Percentiles rank a stretch among this genome's conserved stretches.
Evolutionary conservation across 495 filamentous ascomycete genomes (phyloP).

Genomic region (Apiosordaria backusii): DNA sequence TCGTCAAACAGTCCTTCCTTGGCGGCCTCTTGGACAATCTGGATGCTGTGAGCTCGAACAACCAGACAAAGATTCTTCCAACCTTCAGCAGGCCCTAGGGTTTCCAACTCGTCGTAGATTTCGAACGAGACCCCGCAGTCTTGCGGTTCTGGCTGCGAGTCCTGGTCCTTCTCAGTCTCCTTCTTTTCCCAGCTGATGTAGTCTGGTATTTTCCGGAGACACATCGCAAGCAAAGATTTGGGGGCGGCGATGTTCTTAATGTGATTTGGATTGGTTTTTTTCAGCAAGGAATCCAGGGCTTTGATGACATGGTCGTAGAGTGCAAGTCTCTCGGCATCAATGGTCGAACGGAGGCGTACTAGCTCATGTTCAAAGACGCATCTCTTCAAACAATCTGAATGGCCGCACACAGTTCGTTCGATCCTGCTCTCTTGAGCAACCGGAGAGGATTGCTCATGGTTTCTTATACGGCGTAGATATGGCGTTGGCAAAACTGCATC

Average conservation of each 20-base stretch:
- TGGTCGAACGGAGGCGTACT: conserved; percentile 11
- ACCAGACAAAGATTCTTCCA: conserved; percentile 64
- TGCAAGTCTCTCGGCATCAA: conserved; percentile 8
- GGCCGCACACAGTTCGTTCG: conserved; percentile 11
- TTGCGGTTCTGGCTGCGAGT: conserved; percentile 41
- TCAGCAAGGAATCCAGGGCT: conserved; percentile 47
- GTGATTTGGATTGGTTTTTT: conserved; percentile 34
- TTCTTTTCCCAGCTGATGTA: conserved; percentile 54
- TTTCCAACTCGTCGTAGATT: conserved; percentile 67
- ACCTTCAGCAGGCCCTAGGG: conserved; percentile 53
- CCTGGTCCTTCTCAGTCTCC: conserved; percentile 50
- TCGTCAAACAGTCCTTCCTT: conserved; percentile 43
- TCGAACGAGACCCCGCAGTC: conserved; percentile 39
- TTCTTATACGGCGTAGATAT: conserved; percentile 26
- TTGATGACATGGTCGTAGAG: conserved; percentile 40
- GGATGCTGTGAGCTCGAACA: conserved; percentile 64
- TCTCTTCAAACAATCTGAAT: conserved; percentile 9
- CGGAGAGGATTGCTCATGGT: conserved; percentile 25
- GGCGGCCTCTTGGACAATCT: conserved; percentile 53
- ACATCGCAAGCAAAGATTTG: conserved; percentile 61
- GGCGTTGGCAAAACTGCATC: conserved; percentile 27
- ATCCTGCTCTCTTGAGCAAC: not conserved
- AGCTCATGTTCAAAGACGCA: conserved; percentile 24
- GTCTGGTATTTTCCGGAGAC: conserved; percentile 57
- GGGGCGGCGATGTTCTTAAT: conserved; percentile 17